Percentiles rank a stretch among this genome's conserved stretches.
Evolutionary conservation across 75 land plant species (phyloP).

Genomic region (Azolla pinnata): DNA sequence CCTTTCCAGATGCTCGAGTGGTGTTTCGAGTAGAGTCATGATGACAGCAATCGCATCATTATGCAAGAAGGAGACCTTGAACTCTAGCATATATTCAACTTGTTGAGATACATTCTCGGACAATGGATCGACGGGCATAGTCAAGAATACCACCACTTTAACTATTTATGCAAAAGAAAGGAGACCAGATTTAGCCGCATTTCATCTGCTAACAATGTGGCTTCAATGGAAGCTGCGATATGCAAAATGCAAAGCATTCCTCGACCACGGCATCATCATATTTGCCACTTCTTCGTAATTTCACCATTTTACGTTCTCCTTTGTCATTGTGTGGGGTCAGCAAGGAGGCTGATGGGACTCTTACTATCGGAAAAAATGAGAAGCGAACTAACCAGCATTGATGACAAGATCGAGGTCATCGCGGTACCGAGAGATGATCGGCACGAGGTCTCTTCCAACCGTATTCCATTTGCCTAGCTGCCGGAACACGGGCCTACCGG

Average conservation of each 20-base stretch:
- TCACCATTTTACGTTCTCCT: too few relatives aligned
- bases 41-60: conserved; percentile 60
- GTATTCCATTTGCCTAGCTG: conserved; percentile 86
- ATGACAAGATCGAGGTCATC: conserved; percentile 54
- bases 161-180: conserved; percentile 41
- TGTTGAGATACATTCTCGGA: conserved; percentile 55
- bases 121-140: conserved; percentile 72
- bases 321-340: too few relatives aligned
- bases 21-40: conserved; percentile 70
- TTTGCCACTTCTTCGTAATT: too few relatives aligned
- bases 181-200: too few relatives aligned
- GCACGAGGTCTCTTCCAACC: conserved; percentile 55
- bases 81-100: conserved; percentile 65
- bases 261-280: too few relatives aligned
- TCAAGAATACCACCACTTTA: conserved; percentile 82
- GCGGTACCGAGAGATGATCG: conserved; percentile 58
- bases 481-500: conserved; percentile 63
- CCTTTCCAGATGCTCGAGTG: conserved; percentile 65
- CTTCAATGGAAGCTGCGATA: too few relatives aligned
- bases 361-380: too few relatives aligned
- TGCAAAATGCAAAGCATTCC: too few relatives aligned
- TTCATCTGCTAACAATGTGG: too few relatives aligned
- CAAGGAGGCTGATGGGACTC: too few relatives aligned
- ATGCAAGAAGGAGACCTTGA: conserved; percentile 53
- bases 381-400: conserved; percentile 68